These are phyloP conservation scores for Aspergillus neoniger DNA, from an alignment of 2,329 filamentous ascomycete species.

Conservation along the genomic window DNA sequence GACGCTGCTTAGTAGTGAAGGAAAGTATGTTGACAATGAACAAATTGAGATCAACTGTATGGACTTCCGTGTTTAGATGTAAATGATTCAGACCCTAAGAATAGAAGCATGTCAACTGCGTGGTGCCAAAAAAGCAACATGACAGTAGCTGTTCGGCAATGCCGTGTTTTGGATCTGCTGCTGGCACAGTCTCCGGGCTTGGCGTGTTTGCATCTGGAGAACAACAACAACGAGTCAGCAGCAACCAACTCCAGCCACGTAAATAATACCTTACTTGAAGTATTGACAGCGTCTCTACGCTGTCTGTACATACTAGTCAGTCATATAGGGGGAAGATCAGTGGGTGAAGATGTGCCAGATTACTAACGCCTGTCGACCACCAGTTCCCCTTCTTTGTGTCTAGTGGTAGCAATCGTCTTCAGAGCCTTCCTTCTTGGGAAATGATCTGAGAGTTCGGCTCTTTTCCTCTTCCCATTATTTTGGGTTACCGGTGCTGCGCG, in stretches of 20 bases:
- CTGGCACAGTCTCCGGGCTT: constrained; percentile 21
- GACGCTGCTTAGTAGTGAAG: background rate
- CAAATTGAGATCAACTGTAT: background rate
- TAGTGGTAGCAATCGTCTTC: background rate
- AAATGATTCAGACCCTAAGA: background rate
- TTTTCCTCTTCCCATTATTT: background rate
- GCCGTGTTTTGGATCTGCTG: background rate
- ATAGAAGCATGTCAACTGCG: too few species aligned
- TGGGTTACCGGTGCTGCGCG: background rate
- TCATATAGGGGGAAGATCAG: too few species aligned
- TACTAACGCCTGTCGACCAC: background rate
- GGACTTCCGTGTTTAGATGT: background rate
- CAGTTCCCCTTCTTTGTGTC: background rate
- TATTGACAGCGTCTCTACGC: too few species aligned
- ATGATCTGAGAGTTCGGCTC: constrained; percentile 1
- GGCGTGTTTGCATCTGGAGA: constrained; percentile 26
- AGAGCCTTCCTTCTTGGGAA: background rate
- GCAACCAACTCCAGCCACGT: background rate
- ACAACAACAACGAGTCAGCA: background rate
- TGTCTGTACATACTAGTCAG: too few species aligned
- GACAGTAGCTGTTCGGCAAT: background rate
- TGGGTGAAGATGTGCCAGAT: background rate
- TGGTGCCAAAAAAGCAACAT: background rate
- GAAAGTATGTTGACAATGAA: background rate
- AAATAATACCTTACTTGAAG: background rate